Conservation (phyloP, 176 grass and related monocot species). For the Eleusine indica region DNA sequence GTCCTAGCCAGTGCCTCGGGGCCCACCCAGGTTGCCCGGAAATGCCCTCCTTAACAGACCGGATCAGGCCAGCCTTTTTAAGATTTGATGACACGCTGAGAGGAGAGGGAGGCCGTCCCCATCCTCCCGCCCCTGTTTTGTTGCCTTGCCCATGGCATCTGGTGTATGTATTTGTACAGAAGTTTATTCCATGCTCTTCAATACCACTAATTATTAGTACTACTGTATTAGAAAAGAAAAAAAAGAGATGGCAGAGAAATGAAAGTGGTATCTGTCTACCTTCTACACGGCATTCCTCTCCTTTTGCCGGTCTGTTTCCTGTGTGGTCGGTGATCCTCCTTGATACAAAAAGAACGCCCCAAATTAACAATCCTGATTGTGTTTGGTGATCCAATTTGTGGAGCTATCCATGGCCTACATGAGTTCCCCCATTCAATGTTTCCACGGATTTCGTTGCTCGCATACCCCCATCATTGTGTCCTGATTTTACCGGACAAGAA, state of each 20-base stretch:
- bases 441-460: not conserved
- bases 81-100: conserved; percentile 50
- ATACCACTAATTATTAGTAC: not conserved
- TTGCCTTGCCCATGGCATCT: conserved; percentile 49
- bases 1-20: conserved; percentile 42
- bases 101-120: not conserved
- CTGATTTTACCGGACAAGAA: not conserved
- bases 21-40: conserved; percentile 58
- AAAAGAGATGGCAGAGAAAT: not conserved
- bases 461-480: not conserved
- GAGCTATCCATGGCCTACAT: not conserved
- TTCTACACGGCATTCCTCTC: conserved; percentile 31
- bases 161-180: conserved; percentile 68
- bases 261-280: conserved; percentile 11
- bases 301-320: conserved; percentile 8
- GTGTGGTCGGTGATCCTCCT: conserved; percentile 21
- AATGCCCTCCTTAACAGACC: conserved; percentile 72
- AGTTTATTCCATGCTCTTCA: conserved; percentile 50
- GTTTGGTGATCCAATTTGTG: conserved; percentile 9
- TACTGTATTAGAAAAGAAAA: conserved; percentile 7
- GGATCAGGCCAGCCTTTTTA: conserved; percentile 53
- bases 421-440: not conserved
- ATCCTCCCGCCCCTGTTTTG: conserved; percentile 19
- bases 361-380: not conserved
- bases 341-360: conserved; percentile 15